These are phyloP conservation scores for Apiospora saccharicola DNA, from an alignment of 2,329 filamentous ascomycete genomes.

Conservation along the genomic window DNA sequence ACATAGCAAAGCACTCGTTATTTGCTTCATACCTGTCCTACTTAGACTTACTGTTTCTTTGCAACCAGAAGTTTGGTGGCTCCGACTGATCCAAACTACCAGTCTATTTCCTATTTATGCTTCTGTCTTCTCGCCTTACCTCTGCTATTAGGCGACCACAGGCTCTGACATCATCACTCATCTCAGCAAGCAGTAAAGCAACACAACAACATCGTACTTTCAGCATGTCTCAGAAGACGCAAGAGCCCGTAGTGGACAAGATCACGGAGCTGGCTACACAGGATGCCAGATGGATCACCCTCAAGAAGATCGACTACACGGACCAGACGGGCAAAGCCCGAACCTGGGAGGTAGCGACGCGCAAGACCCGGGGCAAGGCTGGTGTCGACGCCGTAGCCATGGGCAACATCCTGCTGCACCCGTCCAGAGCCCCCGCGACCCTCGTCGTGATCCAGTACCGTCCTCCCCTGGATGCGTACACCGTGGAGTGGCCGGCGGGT, in stretches of 20 bases:
- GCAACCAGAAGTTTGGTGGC: background rate
- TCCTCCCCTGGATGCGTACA: slow-evolving; percentile 58
- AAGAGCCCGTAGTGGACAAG: slow-evolving; percentile 54
- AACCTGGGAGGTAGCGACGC: slow-evolving; percentile 67
- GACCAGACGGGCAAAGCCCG: slow-evolving; percentile 62
- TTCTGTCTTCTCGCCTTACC: background rate
- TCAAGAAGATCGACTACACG: slow-evolving; percentile 63
- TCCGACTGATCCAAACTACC: background rate
- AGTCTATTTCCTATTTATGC: background rate
- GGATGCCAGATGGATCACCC: slow-evolving; percentile 65
- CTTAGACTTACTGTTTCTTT: background rate
- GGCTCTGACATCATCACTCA: slow-evolving; percentile 24
- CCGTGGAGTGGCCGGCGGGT: slow-evolving; percentile 62
- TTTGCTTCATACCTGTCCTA: background rate
- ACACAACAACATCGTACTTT: slow-evolving; percentile 25
- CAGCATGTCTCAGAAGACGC: slow-evolving; percentile 48
- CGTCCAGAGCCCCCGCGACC: slow-evolving; percentile 52
- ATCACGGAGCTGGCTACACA: slow-evolving; percentile 55
- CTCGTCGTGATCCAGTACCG: slow-evolving; percentile 61
- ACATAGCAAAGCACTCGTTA: background rate
- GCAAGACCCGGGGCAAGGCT: slow-evolving; percentile 61
- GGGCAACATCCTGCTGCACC: slow-evolving; percentile 63
- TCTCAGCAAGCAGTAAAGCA: background rate
- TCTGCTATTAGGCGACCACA: slow-evolving; percentile 21
- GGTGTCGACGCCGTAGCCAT: slow-evolving; percentile 70